phyloP scores from a whole-genome alignment of 2,329 filamentous ascomycete species.

The Iodosphaeria phyllophila region DNA sequence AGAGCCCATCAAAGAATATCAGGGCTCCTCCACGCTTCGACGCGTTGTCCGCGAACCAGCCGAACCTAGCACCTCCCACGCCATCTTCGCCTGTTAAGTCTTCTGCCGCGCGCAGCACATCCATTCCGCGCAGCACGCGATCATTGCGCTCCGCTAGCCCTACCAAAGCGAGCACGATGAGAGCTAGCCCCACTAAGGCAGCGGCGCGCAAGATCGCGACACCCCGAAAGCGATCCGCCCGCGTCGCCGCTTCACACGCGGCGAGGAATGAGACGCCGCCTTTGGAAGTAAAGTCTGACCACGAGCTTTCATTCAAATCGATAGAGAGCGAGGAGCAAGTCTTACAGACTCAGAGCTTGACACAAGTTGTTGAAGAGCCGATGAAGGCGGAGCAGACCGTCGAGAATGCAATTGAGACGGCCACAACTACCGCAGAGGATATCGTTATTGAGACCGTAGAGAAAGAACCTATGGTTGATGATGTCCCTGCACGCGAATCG shows the following conservation, averaged over 20 bases:
- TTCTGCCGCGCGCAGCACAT: no score
- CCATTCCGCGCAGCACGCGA: constrained; percentile 24
- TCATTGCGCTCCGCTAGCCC: constrained; percentile 39
- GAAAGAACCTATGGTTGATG: constrained; percentile 26
- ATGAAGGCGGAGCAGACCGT: constrained; percentile 11
- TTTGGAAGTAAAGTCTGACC: constrained; percentile 13
- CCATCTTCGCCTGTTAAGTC: no score
- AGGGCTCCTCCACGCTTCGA: constrained; percentile 67
- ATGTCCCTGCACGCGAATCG: constrained; percentile 35
- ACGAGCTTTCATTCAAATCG: constrained; percentile 12
- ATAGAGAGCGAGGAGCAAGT: no score
- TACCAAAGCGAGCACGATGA: constrained; percentile 34
- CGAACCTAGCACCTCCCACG: constrained; percentile 28
- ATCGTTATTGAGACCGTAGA: constrained; percentile 27
- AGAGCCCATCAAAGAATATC: constrained; percentile 59
- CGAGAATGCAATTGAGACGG: constrained; percentile 20
- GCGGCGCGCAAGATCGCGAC: constrained; percentile 29
- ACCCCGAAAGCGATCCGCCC: constrained; percentile 33
- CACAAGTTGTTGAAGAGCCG: background rate
- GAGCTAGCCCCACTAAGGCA: no score
- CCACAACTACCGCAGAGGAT: constrained; percentile 17
- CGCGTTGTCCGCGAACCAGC: constrained; percentile 21
- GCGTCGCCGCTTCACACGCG: constrained; percentile 18
- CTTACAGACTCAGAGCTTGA: constrained; percentile 9
- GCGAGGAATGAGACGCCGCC: constrained; percentile 17